phyloP scores from a whole-genome alignment of 768 basidiomycete species.

The Arthromyces matolae region DNA sequence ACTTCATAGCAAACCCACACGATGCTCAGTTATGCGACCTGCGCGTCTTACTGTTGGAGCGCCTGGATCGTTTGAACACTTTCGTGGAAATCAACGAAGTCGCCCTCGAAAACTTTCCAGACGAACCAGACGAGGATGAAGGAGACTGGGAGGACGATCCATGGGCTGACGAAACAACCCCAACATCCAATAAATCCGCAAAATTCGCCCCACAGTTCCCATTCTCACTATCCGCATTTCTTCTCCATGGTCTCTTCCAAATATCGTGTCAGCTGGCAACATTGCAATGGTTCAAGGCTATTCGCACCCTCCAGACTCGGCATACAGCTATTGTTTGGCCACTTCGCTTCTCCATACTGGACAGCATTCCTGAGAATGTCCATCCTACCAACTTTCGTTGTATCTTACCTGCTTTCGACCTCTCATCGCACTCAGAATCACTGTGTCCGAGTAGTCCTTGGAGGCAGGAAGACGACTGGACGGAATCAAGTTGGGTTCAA shows the following conservation, averaged over 20 bases:
- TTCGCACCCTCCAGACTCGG: slow-evolving; percentile 53
- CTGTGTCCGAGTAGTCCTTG: slow-evolving; percentile 32
- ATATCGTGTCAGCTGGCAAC: slow-evolving; percentile 68
- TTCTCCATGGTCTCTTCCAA: slow-evolving; percentile 52
- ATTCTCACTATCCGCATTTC: slow-evolving; percentile 60
- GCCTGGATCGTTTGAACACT: slow-evolving; percentile 70
- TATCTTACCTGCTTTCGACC: slow-evolving; percentile 62
- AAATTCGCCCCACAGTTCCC: slow-evolving; percentile 33
- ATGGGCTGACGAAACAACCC: slow-evolving; percentile 51
- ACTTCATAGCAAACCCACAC: slow-evolving; percentile 53
- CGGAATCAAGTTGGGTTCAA: slow-evolving; percentile 45
- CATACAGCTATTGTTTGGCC: slow-evolving; percentile 64
- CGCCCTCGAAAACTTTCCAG: slow-evolving; percentile 27
- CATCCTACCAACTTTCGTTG: slow-evolving; percentile 58
- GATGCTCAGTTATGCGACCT: slow-evolving; percentile 66
- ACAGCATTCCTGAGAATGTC: slow-evolving; percentile 70
- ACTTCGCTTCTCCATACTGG: slow-evolving; percentile 64
- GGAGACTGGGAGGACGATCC: slow-evolving; percentile 80
- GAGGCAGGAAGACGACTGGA: slow-evolving; percentile 57
- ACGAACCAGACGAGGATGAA: slow-evolving; percentile 45
- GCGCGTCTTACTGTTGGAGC: slow-evolving; percentile 63
- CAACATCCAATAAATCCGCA: slow-evolving; percentile 26
- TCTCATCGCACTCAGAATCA: slow-evolving; percentile 41
- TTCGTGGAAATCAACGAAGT: slow-evolving; percentile 57
- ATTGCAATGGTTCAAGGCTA: slow-evolving; percentile 50